These are phyloP conservation scores for Trametes villosa DNA, from an alignment of 768 basidiomycete genomes.

Conservation along the genomic window DNA sequence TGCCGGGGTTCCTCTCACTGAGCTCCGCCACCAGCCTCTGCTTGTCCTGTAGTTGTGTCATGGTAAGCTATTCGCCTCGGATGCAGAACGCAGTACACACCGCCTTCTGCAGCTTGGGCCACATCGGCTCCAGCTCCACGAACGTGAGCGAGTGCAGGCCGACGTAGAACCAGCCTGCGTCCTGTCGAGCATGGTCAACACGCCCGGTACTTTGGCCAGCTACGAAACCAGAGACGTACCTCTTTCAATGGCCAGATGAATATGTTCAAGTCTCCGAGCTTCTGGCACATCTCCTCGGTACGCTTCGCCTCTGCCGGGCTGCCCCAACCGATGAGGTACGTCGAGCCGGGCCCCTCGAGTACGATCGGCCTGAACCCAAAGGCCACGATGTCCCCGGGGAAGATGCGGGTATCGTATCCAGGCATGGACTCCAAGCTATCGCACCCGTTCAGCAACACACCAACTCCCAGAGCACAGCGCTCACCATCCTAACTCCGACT, in stretches of 20 bases:
- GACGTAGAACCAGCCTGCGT: constrained; percentile 21
- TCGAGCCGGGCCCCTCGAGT: constrained; percentile 47
- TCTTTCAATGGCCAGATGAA: constrained; percentile 53
- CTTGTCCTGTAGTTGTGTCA: constrained; percentile 28
- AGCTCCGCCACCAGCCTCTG: constrained; percentile 38
- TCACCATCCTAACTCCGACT: neutral
- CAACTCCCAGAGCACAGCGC: neutral
- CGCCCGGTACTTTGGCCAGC: neutral
- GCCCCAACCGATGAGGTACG: constrained; percentile 62
- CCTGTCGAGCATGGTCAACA: neutral
- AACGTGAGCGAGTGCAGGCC: constrained; percentile 14
- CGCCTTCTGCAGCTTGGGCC: constrained; percentile 8
- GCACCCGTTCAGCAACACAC: constrained; percentile 28
- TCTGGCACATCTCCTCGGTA: constrained; percentile 33
- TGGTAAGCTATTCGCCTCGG: neutral
- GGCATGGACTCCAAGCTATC: constrained; percentile 14
- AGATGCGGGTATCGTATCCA: constrained; percentile 48
- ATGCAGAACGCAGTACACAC: constrained; percentile 4
- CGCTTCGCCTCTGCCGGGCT: constrained; percentile 37
- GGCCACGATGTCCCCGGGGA: constrained; percentile 43
- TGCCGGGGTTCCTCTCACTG: constrained; percentile 35
- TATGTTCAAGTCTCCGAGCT: constrained; percentile 44
- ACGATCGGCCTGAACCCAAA: constrained; percentile 62
- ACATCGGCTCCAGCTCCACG: constrained; percentile 10
- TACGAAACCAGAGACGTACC: constrained; percentile 36